Percentiles rank a stretch among this genome's conserved stretches.
These are phyloP conservation scores for Hymenotorrendiella dingleyae DNA, from an alignment of 2,329 filamentous ascomycete species.

Conservation along the genomic window DNA sequence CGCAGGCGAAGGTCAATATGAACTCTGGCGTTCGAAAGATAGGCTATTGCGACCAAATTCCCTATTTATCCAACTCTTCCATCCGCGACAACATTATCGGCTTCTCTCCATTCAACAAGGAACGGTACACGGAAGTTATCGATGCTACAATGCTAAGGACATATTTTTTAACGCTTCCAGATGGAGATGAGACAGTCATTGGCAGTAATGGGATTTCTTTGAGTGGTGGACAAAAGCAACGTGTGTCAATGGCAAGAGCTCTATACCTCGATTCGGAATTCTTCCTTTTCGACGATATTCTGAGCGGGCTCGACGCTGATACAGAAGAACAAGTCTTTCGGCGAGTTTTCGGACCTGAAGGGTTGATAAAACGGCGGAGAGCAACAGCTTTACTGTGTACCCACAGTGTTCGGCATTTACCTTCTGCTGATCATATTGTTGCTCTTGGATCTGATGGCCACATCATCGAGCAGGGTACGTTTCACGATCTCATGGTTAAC, in stretches of 20 bases:
- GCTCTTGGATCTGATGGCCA: slow-evolving; percentile 31
- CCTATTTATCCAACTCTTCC: slow-evolving; percentile 38
- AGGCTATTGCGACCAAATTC: slow-evolving; percentile 38
- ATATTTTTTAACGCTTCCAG: slow-evolving; percentile 20
- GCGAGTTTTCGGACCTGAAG: slow-evolving; percentile 9
- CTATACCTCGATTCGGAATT: slow-evolving; percentile 11
- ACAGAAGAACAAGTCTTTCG: slow-evolving; percentile 18
- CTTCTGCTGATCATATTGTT: slow-evolving; percentile 35
- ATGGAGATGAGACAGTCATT: slow-evolving; percentile 22
- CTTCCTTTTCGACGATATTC: slow-evolving; percentile 21
- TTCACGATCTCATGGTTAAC: slow-evolving; percentile 21
- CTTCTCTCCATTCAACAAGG: slow-evolving; percentile 30
- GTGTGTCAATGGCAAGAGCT: slow-evolving; percentile 24
- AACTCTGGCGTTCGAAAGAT: slow-evolving; percentile 10
- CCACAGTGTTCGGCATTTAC: slow-evolving; percentile 24
- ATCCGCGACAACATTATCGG: slow-evolving; percentile 36
- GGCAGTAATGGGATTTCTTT: slow-evolving; percentile 17
- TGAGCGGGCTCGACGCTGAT: slow-evolving; percentile 22
- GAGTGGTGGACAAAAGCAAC: slow-evolving; percentile 15
- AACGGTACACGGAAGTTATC: slow-evolving; percentile 31
- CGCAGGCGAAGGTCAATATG: slow-evolving; percentile 18
- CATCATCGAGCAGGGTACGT: slow-evolving; percentile 34
- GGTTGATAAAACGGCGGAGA: slow-evolving; percentile 16
- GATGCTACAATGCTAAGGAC: slow-evolving; percentile 16
- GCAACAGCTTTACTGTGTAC: slow-evolving; percentile 34